phyloP scores from a whole-genome alignment of 2,329 filamentous ascomycete species.

The Emergomyces pasteurianus region DNA sequence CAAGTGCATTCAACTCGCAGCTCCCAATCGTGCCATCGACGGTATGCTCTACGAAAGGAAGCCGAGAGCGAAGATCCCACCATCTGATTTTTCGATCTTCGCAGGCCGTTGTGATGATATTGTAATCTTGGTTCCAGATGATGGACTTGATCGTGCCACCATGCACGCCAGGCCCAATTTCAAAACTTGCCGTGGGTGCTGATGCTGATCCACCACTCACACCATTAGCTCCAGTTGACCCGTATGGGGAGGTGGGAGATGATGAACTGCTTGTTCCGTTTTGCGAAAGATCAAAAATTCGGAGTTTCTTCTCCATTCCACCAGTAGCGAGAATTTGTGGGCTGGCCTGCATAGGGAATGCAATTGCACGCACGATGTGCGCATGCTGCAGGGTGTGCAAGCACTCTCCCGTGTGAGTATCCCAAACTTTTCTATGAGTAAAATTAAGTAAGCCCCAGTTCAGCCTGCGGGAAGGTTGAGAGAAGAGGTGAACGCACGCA shows the following conservation, averaged over 20 bases:
- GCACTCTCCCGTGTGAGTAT: slow-evolving; percentile 85
- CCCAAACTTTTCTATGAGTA: slow-evolving; percentile 74
- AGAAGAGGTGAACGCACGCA: slow-evolving; percentile 48
- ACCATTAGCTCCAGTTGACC: slow-evolving; percentile 21
- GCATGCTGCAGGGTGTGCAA: slow-evolving; percentile 79
- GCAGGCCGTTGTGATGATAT: slow-evolving; percentile 78
- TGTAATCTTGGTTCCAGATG: slow-evolving; percentile 82
- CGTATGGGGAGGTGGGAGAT: slow-evolving; percentile 27
- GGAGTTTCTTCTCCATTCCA: slow-evolving; percentile 91
- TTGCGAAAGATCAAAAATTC: slow-evolving; percentile 75
- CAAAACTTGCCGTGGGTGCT: slow-evolving; percentile 57
- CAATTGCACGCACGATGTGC: slow-evolving; percentile 88
- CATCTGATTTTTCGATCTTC: slow-evolving; percentile 86
- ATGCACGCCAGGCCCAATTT: slow-evolving; percentile 78
- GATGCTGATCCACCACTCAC: slow-evolving; percentile 30
- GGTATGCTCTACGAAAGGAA: slow-evolving; percentile 61
- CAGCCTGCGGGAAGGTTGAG: neutral
- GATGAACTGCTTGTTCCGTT: slow-evolving; percentile 30
- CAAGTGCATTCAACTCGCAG: slow-evolving; percentile 71
- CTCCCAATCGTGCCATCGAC: slow-evolving; percentile 81
- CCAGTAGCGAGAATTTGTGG: slow-evolving; percentile 80
- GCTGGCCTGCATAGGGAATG: slow-evolving; percentile 69
- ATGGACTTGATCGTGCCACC: slow-evolving; percentile 89
- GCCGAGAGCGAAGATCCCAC: slow-evolving; percentile 75
- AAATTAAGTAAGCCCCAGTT: slow-evolving; percentile 3